A percentile compares a stretch with the other conserved stretches of the same genome.
Evolutionary conservation across 768 basidiomycete species (phyloP).

Genomic region (Boletus bicolor): DNA sequence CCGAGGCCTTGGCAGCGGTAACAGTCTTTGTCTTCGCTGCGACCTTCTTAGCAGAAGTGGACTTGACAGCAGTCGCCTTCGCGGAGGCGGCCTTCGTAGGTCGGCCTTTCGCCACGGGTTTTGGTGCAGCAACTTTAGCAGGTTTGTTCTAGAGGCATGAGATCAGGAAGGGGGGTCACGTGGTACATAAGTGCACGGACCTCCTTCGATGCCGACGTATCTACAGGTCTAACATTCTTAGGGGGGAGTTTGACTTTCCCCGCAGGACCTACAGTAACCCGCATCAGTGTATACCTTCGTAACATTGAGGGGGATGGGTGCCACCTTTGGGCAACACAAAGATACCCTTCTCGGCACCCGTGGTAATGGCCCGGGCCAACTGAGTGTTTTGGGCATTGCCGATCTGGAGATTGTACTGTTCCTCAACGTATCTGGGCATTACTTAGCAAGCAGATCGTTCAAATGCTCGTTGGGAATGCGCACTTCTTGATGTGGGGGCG

Average conservation of each 20-base stretch:
- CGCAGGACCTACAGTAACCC: slow-evolving; percentile 35
- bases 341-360: slow-evolving; percentile 78
- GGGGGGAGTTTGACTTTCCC: slow-evolving; percentile 69
- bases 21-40: slow-evolving; percentile 38
- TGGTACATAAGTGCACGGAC: slow-evolving; percentile 36
- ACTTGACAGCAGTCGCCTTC: slow-evolving; percentile 25
- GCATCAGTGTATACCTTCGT: slow-evolving; percentile 1
- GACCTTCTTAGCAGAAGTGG: slow-evolving; percentile 24
- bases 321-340: slow-evolving; percentile 89
- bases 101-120: slow-evolving; percentile 21
- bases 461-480: slow-evolving; percentile 26
- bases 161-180: slow-evolving; percentile 18
- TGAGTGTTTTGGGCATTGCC: slow-evolving; percentile 74
- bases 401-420: slow-evolving; percentile 77
- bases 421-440: slow-evolving; percentile 69
- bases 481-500: slow-evolving; percentile 93
- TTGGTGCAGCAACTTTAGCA: slow-evolving; percentile 31
- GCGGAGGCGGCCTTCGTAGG: slow-evolving; percentile 27
- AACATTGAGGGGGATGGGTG: slow-evolving; percentile 2
- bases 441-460: slow-evolving; percentile 18
- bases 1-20: slow-evolving; percentile 32
- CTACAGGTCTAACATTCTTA: slow-evolving; percentile 49
- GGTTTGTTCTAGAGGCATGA: slow-evolving; percentile 26
- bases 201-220: slow-evolving; percentile 55
- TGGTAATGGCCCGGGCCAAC: slow-evolving; percentile 74